phyloP scores from a whole-genome alignment of 768 basidiomycete genomes.

The Holtermannia corniformis region DNA sequence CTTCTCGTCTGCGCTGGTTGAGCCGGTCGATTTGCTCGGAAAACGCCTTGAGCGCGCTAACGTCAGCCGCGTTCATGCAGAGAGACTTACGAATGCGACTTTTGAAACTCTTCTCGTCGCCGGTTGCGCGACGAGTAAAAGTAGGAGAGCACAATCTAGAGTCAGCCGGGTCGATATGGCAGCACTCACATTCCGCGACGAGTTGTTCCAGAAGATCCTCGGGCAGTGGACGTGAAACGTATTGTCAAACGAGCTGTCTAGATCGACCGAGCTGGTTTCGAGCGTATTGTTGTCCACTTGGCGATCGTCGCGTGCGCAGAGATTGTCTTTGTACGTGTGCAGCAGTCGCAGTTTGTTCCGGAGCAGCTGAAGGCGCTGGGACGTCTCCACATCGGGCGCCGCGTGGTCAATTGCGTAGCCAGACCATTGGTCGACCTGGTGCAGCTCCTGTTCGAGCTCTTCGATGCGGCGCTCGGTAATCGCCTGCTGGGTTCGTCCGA shows the following conservation, averaged over 20 bases:
- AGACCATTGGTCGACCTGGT: not conserved
- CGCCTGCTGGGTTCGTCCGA: conserved; percentile 56
- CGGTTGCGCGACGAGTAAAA: conserved; percentile 71
- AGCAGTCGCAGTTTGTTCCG: not conserved
- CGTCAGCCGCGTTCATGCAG: not conserved
- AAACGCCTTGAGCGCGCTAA: conserved; percentile 8
- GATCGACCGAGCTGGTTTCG: conserved; percentile 44
- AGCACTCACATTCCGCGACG: conserved; percentile 62
- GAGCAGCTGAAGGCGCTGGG: not conserved
- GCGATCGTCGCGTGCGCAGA: conserved; percentile 4
- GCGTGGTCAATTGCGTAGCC: not conserved
- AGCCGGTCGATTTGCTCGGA: not conserved
- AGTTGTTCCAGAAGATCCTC: conserved; percentile 63
- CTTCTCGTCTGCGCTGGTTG: not conserved
- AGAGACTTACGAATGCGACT: conserved; percentile 64
- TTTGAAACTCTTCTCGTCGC: conserved; percentile 73
- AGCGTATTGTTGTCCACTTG: conserved; percentile 17
- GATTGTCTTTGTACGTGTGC: not conserved
- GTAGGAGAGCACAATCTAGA: conserved; percentile 74
- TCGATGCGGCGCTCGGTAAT: conserved; percentile 52
- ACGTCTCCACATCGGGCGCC: not conserved
- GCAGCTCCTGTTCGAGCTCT: conserved; percentile 43
- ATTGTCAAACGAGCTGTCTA: conserved; percentile 66
- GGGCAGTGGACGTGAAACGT: conserved; percentile 87
- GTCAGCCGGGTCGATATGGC: conserved; percentile 6